These are phyloP conservation scores for Solanum tacnaense DNA, from an alignment of 257 asterid genomes.

Conservation along the genomic window DNA sequence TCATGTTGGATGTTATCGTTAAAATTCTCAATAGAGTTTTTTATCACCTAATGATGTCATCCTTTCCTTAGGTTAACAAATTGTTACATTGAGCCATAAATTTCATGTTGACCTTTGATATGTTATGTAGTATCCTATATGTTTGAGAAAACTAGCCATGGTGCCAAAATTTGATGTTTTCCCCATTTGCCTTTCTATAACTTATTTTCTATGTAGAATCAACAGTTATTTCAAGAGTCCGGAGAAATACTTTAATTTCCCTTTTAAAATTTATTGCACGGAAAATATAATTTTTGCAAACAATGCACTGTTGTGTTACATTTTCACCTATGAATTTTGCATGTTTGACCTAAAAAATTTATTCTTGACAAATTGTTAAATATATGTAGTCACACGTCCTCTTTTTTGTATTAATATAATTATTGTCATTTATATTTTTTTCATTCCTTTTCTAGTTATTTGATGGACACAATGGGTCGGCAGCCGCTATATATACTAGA, in stretches of 20 bases:
- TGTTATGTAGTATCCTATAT: neutral
- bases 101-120: neutral
- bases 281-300: neutral
- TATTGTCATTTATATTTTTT: neutral
- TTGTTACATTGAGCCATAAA: neutral
- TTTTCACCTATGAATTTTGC: neutral
- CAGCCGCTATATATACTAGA: conserved; percentile 67
- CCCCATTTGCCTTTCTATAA: neutral
- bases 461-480: conserved; percentile 78
- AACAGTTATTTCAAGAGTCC: neutral
- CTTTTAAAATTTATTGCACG: neutral
- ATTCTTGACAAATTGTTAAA: neutral
- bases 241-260: neutral
- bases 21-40: neutral
- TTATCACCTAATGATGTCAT: neutral
- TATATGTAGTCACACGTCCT: neutral
- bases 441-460: conserved; percentile 35
- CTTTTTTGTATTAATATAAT: neutral
- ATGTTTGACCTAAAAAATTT: neutral
- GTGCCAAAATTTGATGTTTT: neutral
- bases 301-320: neutral
- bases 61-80: neutral
- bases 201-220: neutral
- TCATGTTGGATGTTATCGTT: neutral
- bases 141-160: neutral